phyloP scores from a whole-genome alignment of 441 rosid species.

The Pelargonium cotyledonis region DNA sequence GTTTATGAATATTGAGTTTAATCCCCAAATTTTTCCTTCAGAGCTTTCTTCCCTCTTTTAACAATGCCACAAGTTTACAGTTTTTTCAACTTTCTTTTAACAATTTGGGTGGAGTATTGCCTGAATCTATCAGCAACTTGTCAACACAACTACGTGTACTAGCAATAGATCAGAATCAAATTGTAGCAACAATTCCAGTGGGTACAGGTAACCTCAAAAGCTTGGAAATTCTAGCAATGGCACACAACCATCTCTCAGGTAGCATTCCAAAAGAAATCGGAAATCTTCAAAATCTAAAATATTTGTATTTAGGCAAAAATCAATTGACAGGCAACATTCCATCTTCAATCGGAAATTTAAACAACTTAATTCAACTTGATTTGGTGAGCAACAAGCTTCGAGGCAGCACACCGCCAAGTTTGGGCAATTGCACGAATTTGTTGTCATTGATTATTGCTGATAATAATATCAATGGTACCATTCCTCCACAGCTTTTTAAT shows the following conservation, averaged over 20 bases:
- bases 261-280: no score
- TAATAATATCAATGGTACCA: constrained; percentile 18
- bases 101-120: constrained; percentile 19
- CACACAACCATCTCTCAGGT: no score
- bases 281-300: no score
- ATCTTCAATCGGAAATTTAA: constrained; percentile 3
- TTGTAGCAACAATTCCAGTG: constrained; percentile 12
- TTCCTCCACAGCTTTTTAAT: constrained; percentile 28
- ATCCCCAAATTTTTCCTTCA: no score
- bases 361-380: neutral
- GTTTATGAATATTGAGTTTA: no score
- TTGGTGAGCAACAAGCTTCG: neutral
- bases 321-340: constrained; percentile 11
- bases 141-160: neutral
- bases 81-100: neutral
- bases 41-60: constrained; percentile 22
- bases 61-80: constrained; percentile 3
- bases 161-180: neutral
- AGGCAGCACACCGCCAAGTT: constrained; percentile 7
- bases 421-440: constrained; percentile 14
- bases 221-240: neutral
- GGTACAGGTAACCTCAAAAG: constrained; percentile 9
- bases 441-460: neutral
- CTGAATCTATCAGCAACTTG: constrained; percentile 19
- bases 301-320: neutral